Base-by-base conservation (phyloP, 2,329 filamentous ascomycete genomes). In the Hymenoscyphus fraxineus region DNA sequence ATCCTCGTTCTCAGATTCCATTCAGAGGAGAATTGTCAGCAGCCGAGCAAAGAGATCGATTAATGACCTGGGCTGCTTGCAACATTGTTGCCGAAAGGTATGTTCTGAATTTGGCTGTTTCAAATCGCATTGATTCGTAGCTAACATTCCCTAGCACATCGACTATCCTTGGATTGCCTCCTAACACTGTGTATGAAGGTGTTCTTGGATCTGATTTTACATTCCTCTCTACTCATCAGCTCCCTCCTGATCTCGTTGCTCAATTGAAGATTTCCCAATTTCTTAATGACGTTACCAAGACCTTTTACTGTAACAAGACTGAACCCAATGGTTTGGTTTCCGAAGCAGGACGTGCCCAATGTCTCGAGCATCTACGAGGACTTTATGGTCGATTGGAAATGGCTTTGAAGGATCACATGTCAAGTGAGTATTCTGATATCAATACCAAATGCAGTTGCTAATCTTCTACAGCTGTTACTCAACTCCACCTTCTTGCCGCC, bases 151-250 rank as follows among this genome's bases (percentile, higher is more conserved):
- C 4, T 51, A 86, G 83, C 60, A 85, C 89, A 64, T 85, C 85
- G 16, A 89, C 85, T n/a, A 85, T 85, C n/a, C 85, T 88, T 72
- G 87, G 87, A 12, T 85, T 88, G 72, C 87, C 87, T 19, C 84
- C 87, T 16, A 82, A 83, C 66, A 88, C 83, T 41, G 78, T 81
- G 61, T 88, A 83, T 74, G 87, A 84, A 72, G 88, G 80, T 78
- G 88, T 82, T 3, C 78, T 84, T 44, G 79, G 77, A 16, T 77
- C 77, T 4, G 78, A 76, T 57, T 78, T 58, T 22, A 58, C 39
- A 44, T 81, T 47, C 75, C 77, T 15, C 64, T 69, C 58, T 1
- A 80, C 77, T 67, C 82, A 82, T 67, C 78, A 77, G 41, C 73
- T 86, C 61, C 82, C 84, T n/a, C 73, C 76, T 2, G 80, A 83